Evolutionary conservation across 208 protist species (phyloP).

Genomic region (Crithidia brevicula): DNA sequence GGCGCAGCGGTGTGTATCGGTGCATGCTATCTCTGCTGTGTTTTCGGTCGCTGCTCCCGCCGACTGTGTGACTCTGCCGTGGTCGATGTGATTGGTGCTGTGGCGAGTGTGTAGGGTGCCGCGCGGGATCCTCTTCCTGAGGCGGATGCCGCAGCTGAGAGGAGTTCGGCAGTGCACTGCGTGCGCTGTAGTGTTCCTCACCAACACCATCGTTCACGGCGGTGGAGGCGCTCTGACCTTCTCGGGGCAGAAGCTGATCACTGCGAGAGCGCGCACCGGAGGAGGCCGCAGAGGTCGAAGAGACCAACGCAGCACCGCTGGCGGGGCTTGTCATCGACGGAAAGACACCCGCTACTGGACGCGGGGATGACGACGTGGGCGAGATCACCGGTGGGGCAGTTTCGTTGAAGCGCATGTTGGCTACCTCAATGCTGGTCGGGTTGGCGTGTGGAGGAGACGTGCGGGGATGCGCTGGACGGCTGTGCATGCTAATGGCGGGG

Average conservation of each 20-base stretch:
- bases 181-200: neutral
- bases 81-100: no score
- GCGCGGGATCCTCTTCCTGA: no score
- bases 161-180: no score
- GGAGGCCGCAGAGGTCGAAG: neutral
- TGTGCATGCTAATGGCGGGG: neutral
- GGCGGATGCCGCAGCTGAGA: no score
- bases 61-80: no score
- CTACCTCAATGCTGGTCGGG: constrained; percentile 12
- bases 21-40: no score
- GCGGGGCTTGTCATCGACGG: neutral
- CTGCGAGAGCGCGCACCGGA: neutral
- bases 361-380: constrained; percentile 7
- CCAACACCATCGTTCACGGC: neutral
- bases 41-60: no score
- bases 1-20: no score
- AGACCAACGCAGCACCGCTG: no score
- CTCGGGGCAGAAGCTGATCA: neutral
- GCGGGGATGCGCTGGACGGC: neutral
- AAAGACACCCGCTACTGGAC: neutral
- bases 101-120: no score
- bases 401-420: constrained; percentile 22
- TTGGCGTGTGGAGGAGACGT: neutral
- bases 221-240: neutral
- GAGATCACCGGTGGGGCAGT: constrained; percentile 17